These are phyloP conservation scores for Gentiana macrophylla DNA, from an alignment of 257 asterid species.

Conservation along the genomic window DNA sequence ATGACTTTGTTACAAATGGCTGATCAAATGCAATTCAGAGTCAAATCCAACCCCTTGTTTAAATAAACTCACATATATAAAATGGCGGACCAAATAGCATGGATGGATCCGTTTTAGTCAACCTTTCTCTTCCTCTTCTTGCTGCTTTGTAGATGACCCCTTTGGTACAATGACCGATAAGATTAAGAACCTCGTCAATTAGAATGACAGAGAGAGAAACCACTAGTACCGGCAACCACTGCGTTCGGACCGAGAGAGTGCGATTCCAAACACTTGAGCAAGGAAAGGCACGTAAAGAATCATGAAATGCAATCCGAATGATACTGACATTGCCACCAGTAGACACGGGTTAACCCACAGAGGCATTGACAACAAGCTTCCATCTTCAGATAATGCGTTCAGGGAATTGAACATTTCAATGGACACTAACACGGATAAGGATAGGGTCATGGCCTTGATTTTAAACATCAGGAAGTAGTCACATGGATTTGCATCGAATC, in stretches of 20 bases:
- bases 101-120: slow-evolving; percentile 28
- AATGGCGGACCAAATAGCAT: slow-evolving; percentile 8
- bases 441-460: too few species aligned
- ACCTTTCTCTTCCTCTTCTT: slow-evolving; percentile 46
- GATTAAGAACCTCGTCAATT: slow-evolving; percentile 57
- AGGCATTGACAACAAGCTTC: too few species aligned
- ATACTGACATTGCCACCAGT: slow-evolving; percentile 49
- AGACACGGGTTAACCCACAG: too few species aligned
- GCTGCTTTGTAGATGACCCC: slow-evolving; percentile 19
- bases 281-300: slow-evolving; percentile 59
- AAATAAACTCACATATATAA: slow-evolving; percentile 10
- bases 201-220: slow-evolving; percentile 59
- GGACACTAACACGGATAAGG: too few species aligned
- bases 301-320: slow-evolving; percentile 50
- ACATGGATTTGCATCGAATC: slow-evolving; percentile 46
- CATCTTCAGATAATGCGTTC: too few species aligned
- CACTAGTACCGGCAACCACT: slow-evolving; percentile 54
- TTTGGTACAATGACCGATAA: slow-evolving; percentile 58
- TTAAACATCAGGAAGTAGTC: too few species aligned
- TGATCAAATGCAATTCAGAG: slow-evolving; percentile 20
- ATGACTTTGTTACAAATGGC: slow-evolving; percentile 22
- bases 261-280: slow-evolving; percentile 57
- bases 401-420: too few species aligned
- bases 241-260: slow-evolving; percentile 48
- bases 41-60: slow-evolving; percentile 19